Conservation (phyloP, 2,329 filamentous ascomycete species). For the Cladorrhinum sp. region DNA sequence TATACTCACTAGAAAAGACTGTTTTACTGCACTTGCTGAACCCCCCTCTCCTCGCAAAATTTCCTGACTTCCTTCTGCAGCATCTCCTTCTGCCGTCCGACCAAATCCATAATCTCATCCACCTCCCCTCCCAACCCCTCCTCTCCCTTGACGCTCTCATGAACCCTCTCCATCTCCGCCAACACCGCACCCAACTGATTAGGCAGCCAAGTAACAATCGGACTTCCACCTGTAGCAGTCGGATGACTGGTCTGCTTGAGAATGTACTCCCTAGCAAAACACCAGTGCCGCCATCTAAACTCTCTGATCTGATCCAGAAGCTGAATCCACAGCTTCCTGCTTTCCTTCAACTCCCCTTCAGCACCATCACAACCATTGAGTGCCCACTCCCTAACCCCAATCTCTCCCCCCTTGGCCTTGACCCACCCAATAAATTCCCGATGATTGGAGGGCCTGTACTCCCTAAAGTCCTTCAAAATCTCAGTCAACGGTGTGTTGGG, state of each 20-base stretch:
- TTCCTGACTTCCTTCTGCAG: slow-evolving; percentile 15
- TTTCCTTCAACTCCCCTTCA: slow-evolving; percentile 79
- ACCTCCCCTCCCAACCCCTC: slow-evolving; percentile 9
- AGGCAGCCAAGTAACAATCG: slow-evolving; percentile 80
- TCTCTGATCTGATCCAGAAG: slow-evolving; percentile 73
- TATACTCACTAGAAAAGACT: background rate
- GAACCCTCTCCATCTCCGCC: slow-evolving; percentile 63
- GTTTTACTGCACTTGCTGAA: too few species aligned
- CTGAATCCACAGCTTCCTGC: slow-evolving; percentile 68
- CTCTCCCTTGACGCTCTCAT: slow-evolving; percentile 16
- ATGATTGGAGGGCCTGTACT: slow-evolving; percentile 86
- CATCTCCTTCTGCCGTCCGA: slow-evolving; percentile 13
- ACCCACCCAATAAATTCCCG: slow-evolving; percentile 79
- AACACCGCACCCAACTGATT: slow-evolving; percentile 77
- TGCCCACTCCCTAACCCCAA: slow-evolving; percentile 82
- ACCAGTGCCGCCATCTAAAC: slow-evolving; percentile 83
- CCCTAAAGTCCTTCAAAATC: slow-evolving; percentile 83
- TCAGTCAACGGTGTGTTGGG: slow-evolving; percentile 83
- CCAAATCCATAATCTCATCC: slow-evolving; percentile 18
- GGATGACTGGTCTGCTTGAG: slow-evolving; percentile 73
- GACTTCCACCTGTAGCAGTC: slow-evolving; percentile 75
- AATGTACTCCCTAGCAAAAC: slow-evolving; percentile 81
- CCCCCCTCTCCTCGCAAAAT: slow-evolving; percentile 15
- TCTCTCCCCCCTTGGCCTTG: slow-evolving; percentile 43
- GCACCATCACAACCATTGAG: slow-evolving; percentile 94